Percentiles rank a stretch among this genome's conserved stretches.
Evolutionary conservation across 169 alveolate genomes (phyloP).

Genomic region (Cryptosporidium sp.): DNA sequence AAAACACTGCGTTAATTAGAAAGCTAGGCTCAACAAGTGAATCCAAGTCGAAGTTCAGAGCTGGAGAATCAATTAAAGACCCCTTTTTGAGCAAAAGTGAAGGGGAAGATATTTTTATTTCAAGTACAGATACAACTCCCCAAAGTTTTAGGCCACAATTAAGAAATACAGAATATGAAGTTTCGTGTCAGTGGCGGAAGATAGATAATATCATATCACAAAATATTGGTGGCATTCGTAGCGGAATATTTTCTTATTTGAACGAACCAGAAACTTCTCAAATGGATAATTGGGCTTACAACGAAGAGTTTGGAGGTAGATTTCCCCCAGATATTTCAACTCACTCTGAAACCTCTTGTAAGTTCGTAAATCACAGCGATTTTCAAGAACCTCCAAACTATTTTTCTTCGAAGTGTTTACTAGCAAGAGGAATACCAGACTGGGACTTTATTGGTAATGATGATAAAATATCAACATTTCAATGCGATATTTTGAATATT

Average conservation of each 20-base stretch:
- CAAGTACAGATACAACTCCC: slow-evolving; percentile 67
- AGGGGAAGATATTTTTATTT: slow-evolving; percentile 50
- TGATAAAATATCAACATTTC: slow-evolving; percentile 42
- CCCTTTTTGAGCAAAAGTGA: slow-evolving; percentile 27
- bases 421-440: slow-evolving; percentile 46
- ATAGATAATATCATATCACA: slow-evolving; percentile 3
- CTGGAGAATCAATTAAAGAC: slow-evolving; percentile 18
- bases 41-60: slow-evolving; percentile 11
- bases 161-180: background rate
- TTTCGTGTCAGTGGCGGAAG: slow-evolving; percentile 1
- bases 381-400: slow-evolving; percentile 72
- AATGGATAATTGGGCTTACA: slow-evolving; percentile 46
- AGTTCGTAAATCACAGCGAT: slow-evolving; percentile 21
- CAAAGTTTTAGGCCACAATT: slow-evolving; percentile 27
- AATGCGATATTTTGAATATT: slow-evolving; percentile 57
- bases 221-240: slow-evolving; percentile 11
- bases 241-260: slow-evolving; percentile 44
- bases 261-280: slow-evolving; percentile 39
- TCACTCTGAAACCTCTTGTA: slow-evolving; percentile 13
- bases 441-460: slow-evolving; percentile 39
- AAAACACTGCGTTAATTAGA: slow-evolving; percentile 17
- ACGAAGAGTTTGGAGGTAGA: slow-evolving; percentile 23
- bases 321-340: slow-evolving; percentile 43
- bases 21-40: slow-evolving; percentile 20
- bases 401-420: slow-evolving; percentile 38